phyloP scores from a whole-genome alignment of 768 basidiomycete genomes.

The Albatrellus ellisii region DNA sequence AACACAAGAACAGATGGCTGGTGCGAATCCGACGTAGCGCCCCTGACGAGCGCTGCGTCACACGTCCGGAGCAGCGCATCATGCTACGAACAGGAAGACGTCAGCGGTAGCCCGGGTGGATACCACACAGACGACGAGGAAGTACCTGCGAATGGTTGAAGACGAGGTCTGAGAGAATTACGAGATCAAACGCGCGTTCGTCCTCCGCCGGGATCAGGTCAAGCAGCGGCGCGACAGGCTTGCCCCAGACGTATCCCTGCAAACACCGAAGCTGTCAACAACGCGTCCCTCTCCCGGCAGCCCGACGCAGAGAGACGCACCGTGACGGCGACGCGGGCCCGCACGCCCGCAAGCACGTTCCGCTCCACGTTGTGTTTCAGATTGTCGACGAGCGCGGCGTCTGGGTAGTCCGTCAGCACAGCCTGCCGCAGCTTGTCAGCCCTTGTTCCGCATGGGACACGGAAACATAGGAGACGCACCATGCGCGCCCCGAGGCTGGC shows the following conservation, averaged over 20 bases:
- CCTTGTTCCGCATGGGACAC: background rate
- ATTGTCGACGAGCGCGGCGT: conserved; percentile 61
- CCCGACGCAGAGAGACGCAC: conserved; percentile 12
- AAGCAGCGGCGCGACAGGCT: conserved; percentile 33
- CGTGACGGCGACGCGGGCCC: conserved; percentile 19
- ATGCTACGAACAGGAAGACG: conserved; percentile 36
- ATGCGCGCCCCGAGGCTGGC: conserved; percentile 55
- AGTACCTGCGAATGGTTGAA: conserved; percentile 89
- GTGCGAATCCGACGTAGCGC: conserved; percentile 5
- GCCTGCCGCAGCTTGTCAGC: conserved; percentile 29
- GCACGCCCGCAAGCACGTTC: conserved; percentile 30
- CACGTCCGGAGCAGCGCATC: conserved; percentile 70
- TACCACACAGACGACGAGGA: background rate
- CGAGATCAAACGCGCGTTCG: conserved; percentile 46
- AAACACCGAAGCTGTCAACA: conserved; percentile 18
- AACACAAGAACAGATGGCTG: conserved; percentile 58
- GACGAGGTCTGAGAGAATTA: conserved; percentile 86
- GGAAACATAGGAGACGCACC: conserved; percentile 25
- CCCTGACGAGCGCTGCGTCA: conserved; percentile 24
- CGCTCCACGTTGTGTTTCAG: conserved; percentile 49
- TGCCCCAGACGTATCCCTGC: conserved; percentile 81
- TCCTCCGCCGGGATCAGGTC: conserved; percentile 16
- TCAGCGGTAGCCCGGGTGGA: conserved; percentile 4
- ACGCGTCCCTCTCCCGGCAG: background rate
- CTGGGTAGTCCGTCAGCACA: conserved; percentile 90